phyloP scores from a whole-genome alignment of 2,329 filamentous ascomycete species.

The Talaromyces sp. region DNA sequence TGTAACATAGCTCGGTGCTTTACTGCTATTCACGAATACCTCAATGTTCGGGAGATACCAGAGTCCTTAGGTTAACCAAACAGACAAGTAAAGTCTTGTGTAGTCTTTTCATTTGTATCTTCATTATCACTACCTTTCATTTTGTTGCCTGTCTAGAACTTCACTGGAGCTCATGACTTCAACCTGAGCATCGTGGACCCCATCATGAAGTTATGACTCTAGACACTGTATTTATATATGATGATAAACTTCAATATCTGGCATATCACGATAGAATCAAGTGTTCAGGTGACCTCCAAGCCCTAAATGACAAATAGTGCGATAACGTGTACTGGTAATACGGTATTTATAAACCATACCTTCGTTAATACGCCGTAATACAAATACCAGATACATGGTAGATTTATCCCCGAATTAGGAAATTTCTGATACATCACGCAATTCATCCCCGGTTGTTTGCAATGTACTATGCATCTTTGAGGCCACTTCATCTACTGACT shows the following conservation, averaged over 20 bases:
- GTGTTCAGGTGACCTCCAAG: not conserved
- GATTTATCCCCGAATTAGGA: not conserved
- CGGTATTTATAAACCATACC: not conserved
- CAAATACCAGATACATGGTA: not conserved
- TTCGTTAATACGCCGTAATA: not conserved
- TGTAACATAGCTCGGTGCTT: too few species aligned
- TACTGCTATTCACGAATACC: not conserved
- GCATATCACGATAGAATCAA: not conserved
- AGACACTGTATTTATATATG: not conserved
- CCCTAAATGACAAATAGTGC: not conserved
- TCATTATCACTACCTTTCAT: not conserved
- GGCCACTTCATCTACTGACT: not conserved
- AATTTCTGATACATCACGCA: conserved; percentile 10
- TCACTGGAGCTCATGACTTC: not conserved
- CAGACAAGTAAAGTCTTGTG: not conserved
- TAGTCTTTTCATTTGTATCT: not conserved
- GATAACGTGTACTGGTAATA: not conserved
- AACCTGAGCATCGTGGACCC: not conserved
- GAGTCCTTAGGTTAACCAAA: not conserved
- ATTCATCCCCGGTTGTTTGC: conserved; percentile 12
- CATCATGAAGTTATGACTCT: too few species aligned
- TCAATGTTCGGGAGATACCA: not conserved
- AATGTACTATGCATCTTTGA: not conserved
- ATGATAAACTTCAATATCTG: not conserved
- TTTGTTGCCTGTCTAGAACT: not conserved